phyloP scores from a whole-genome alignment of 768 basidiomycete species.

The Clitopilus hobsonii region DNA sequence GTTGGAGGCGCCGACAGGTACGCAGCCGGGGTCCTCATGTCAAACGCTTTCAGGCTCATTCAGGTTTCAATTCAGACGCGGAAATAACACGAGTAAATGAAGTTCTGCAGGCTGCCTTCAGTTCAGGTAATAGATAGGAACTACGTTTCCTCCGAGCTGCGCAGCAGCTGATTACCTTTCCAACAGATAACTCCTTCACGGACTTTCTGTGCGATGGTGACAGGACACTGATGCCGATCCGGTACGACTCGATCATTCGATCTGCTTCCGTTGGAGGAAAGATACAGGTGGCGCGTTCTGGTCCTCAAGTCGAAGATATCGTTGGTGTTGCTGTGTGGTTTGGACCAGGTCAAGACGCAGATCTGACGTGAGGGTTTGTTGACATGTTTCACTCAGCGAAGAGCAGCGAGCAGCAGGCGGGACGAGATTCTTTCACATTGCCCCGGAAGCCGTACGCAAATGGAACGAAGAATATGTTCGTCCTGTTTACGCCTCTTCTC shows the following conservation, averaged over 20 bases:
- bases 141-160: not conserved
- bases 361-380: conserved; percentile 13
- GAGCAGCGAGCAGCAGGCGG: conserved; percentile 24
- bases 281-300: conserved; percentile 19
- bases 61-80: not conserved
- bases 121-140: conserved; percentile 3
- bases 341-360: conserved; percentile 20
- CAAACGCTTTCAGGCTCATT: not conserved
- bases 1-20: conserved; percentile 9
- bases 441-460: conserved; percentile 8
- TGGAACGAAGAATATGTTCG: conserved; percentile 23
- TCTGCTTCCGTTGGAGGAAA: conserved; percentile 20
- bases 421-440: conserved; percentile 18
- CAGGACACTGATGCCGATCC: conserved; percentile 8
- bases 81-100: conserved; percentile 6
- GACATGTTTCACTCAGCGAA: conserved; percentile 4
- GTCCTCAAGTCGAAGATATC: conserved; percentile 16
- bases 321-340: conserved; percentile 27
- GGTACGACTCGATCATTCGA: conserved; percentile 15
- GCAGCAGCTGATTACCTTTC: not conserved
- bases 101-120: conserved; percentile 10
- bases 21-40: not conserved
- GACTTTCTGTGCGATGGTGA: conserved; percentile 15
- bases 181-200: conserved; percentile 8
- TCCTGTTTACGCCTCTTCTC: not conserved